phyloP scores from a whole-genome alignment of 345 rosid species.

The Gossypium herbaceum region DNA sequence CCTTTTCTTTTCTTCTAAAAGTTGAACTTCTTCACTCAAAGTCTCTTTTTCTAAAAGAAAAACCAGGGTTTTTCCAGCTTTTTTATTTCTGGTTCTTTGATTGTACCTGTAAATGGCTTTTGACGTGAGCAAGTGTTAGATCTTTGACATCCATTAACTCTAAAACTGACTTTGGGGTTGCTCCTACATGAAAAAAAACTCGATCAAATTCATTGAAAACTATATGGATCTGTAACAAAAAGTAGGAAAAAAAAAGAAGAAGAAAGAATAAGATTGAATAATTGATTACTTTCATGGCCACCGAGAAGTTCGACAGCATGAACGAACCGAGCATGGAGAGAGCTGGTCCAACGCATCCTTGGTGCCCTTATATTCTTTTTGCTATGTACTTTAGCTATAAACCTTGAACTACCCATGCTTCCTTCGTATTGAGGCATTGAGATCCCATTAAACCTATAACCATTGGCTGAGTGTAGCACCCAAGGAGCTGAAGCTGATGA shows the following conservation, averaged over 20 bases:
- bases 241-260: background rate
- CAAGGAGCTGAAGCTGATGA: slow-evolving; percentile 2
- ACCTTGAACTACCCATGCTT: slow-evolving; percentile 27
- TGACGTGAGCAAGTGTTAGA: slow-evolving; percentile 75
- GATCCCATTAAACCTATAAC: slow-evolving; percentile 30
- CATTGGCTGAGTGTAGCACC: slow-evolving; percentile 8
- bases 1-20: slow-evolving; percentile 23
- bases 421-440: slow-evolving; percentile 21
- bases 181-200: slow-evolving; percentile 35
- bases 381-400: slow-evolving; percentile 42
- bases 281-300: slow-evolving; percentile 77
- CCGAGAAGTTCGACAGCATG: slow-evolving; percentile 92
- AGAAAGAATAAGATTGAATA: background rate
- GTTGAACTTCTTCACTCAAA: slow-evolving; percentile 27
- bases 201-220: background rate
- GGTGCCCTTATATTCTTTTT: slow-evolving; percentile 76
- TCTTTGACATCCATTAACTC: slow-evolving; percentile 81
- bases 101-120: slow-evolving; percentile 83
- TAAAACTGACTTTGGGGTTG: slow-evolving; percentile 77
- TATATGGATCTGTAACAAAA: background rate
- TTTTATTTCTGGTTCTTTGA: background rate
- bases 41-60: background rate
- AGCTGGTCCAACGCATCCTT: slow-evolving; percentile 87
- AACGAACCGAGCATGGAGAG: slow-evolving; percentile 78
- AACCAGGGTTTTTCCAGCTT: background rate